These are phyloP conservation scores for Metarhizium brunneum DNA, from an alignment of 2,329 filamentous ascomycete genomes.

Conservation along the genomic window DNA sequence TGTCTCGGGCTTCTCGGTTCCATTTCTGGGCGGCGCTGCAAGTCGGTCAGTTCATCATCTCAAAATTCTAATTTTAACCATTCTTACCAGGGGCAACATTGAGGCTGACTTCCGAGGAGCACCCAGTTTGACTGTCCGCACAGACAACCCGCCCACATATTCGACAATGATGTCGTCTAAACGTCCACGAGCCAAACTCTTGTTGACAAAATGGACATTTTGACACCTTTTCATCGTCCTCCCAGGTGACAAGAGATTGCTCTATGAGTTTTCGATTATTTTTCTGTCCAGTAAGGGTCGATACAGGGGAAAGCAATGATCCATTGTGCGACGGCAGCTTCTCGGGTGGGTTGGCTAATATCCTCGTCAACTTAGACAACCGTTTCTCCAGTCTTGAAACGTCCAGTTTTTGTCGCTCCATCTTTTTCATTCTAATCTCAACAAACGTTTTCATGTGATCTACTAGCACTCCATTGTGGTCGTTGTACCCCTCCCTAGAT, in stretches of 20 bases:
- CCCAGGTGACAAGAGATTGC: slow-evolving; percentile 89
- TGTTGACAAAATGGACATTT: slow-evolving; percentile 94
- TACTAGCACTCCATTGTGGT: slow-evolving; percentile 62
- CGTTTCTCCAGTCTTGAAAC: slow-evolving; percentile 85
- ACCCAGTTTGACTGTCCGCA: slow-evolving; percentile 73
- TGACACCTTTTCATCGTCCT: slow-evolving; percentile 73
- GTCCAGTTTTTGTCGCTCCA: slow-evolving; percentile 81
- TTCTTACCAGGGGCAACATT: slow-evolving; percentile 53
- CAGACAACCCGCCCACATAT: slow-evolving; percentile 92
- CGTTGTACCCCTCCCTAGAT: slow-evolving; percentile 89
- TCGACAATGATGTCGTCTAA: slow-evolving; percentile 87
- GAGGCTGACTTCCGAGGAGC: slow-evolving; percentile 75
- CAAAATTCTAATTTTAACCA: background rate
- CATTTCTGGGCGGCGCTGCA: slow-evolving; percentile 13
- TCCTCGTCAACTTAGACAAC: slow-evolving; percentile 77
- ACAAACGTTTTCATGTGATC: slow-evolving; percentile 68
- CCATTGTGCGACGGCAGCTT: slow-evolving; percentile 43
- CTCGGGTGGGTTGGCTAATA: slow-evolving; percentile 67
- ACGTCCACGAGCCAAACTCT: slow-evolving; percentile 87
- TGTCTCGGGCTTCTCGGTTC: slow-evolving; percentile 32
- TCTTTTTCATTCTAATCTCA: slow-evolving; percentile 60
- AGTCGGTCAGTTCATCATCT: background rate
- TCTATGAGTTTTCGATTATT: slow-evolving; percentile 74
- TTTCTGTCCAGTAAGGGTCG: slow-evolving; percentile 56
- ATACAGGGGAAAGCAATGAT: slow-evolving; percentile 51